Percentiles rank a stretch among this genome's conserved stretches.
These are phyloP conservation scores for Parasarocladium wereldwijsianum DNA, from an alignment of 2,329 filamentous ascomycete genomes.

Conservation along the genomic window DNA sequence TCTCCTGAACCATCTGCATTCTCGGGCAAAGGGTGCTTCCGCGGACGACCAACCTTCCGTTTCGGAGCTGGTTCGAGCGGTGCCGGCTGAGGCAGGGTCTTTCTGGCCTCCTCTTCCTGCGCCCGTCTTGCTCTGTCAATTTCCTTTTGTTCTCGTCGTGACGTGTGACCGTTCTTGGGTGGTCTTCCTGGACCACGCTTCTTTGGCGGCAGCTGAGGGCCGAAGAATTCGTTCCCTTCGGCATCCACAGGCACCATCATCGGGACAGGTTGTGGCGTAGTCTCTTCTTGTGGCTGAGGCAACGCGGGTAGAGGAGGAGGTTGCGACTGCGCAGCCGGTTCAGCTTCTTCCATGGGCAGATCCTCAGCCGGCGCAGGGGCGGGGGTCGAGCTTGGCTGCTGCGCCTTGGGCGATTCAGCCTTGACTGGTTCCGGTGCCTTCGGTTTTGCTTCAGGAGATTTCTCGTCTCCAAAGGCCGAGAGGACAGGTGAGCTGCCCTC, in stretches of 20 bases:
- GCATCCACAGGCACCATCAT: neutral
- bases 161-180: slow-evolving; percentile 73
- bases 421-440: slow-evolving; percentile 13
- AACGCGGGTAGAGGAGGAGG: slow-evolving; percentile 13
- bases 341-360: slow-evolving; percentile 10
- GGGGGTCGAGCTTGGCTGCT: no score
- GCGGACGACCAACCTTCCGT: slow-evolving; percentile 49
- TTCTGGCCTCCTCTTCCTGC: slow-evolving; percentile 31
- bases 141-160: slow-evolving; percentile 55
- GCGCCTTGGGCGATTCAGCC: slow-evolving; percentile 13
- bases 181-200: slow-evolving; percentile 67
- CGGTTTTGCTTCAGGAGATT: slow-evolving; percentile 14
- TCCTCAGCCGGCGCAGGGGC: slow-evolving; percentile 12
- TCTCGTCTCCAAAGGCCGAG: slow-evolving; percentile 22
- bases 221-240: slow-evolving; percentile 7
- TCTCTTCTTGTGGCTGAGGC: slow-evolving; percentile 3
- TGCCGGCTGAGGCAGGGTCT: slow-evolving; percentile 31
- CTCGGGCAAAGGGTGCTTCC: slow-evolving; percentile 48
- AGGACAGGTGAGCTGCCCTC: slow-evolving; percentile 25
- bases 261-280: neutral
- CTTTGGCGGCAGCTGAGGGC: slow-evolving; percentile 30
- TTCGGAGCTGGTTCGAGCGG: slow-evolving; percentile 38
- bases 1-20: slow-evolving; percentile 37
- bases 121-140: slow-evolving; percentile 36
- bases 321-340: no score